phyloP scores from a whole-genome alignment of 768 basidiomycete species.

The Podaxis rugospora region DNA sequence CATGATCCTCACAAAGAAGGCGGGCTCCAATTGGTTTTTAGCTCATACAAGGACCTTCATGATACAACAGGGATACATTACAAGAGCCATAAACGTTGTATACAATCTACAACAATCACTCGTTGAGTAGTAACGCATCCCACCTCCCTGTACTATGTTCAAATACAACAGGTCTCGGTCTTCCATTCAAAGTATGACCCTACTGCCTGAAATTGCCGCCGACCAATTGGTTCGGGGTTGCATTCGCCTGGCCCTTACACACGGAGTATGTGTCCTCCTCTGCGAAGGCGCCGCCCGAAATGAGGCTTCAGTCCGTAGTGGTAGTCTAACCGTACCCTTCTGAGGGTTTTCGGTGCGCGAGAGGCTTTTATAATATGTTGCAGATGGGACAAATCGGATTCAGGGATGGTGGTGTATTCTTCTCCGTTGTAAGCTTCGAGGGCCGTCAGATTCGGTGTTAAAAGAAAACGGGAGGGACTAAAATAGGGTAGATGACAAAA shows the following conservation, averaged over 20 bases:
- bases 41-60: too few relatives aligned
- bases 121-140: too few relatives aligned
- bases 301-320: background rate
- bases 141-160: too few relatives aligned
- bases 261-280: background rate
- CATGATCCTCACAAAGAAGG: too few relatives aligned
- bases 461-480: background rate
- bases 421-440: background rate
- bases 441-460: background rate
- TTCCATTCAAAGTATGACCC: too few relatives aligned
- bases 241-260: background rate
- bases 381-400: background rate
- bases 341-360: background rate
- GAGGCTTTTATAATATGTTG: background rate
- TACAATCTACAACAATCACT: too few relatives aligned
- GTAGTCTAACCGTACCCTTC: background rate
- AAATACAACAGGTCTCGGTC: too few relatives aligned
- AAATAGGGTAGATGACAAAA: background rate
- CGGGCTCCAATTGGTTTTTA: too few relatives aligned
- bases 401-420: background rate
- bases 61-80: too few relatives aligned
- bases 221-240: background rate
- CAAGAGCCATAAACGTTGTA: too few relatives aligned
- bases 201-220: background rate
- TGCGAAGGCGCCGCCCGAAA: background rate